Conservation (phyloP, 306 rosid genomes). For the apple (Malus domestica) region ASM211411v1 NC_041805.1:3294001-3294500, state of each 20-base stretch:
- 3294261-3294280: neutral
- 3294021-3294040: neutral
- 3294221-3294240: neutral
- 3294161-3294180: too few species aligned
- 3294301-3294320: constrained; percentile 6
- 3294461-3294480: constrained; percentile 27
- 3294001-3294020: constrained; percentile 1
- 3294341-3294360: constrained; percentile 98
- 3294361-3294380: constrained; percentile 62
- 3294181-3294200: too few species aligned
- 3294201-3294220: neutral
- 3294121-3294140: neutral
- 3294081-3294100: too few species aligned
- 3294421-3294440: constrained; percentile 59
- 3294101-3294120: neutral
- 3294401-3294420: constrained; percentile 47
- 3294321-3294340: constrained; percentile 99
- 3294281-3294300: neutral
- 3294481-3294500: constrained; percentile 44
- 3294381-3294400: constrained; percentile 42
- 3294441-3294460: constrained; percentile 30
- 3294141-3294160: neutral
- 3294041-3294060: neutral
- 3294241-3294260: neutral
- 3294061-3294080: neutral